Evolutionary conservation across 2,329 filamentous ascomycete genomes (phyloP).

Genomic region (Colletotrichum ledebouriae): DNA sequence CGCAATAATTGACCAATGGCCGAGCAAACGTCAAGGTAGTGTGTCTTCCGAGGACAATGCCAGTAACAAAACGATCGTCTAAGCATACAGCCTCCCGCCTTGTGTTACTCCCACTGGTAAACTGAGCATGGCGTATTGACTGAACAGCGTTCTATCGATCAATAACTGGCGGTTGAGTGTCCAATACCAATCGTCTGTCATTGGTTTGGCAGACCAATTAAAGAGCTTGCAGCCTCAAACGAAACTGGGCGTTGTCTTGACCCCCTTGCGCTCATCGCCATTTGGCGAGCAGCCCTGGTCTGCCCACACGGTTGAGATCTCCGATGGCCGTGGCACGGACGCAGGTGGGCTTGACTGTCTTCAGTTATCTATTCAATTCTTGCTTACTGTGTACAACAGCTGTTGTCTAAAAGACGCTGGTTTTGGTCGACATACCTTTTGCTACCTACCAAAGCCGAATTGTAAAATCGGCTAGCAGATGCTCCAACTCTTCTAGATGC

Average conservation of each 20-base stretch:
- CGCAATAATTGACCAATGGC: no score
- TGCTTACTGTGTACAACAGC: background rate
- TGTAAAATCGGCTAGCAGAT: background rate
- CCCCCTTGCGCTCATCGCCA: constrained; percentile 33
- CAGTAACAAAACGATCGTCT: no score
- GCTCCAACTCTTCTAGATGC: constrained; percentile 13
- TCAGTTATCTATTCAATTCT: background rate
- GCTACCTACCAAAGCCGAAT: background rate
- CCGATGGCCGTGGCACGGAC: constrained; percentile 38
- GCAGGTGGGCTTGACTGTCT: background rate
- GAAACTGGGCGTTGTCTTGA: constrained; percentile 18
- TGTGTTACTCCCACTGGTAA: background rate
- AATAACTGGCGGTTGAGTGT: background rate
- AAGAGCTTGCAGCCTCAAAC: constrained; percentile 14
- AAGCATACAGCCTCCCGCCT: background rate
- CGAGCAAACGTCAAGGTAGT: no score
- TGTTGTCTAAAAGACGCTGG: background rate
- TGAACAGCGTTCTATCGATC: no score
- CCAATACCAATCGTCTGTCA: background rate
- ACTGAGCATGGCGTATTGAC: no score
- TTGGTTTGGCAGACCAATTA: constrained; percentile 7
- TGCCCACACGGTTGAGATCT: constrained; percentile 32
- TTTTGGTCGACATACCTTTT: background rate
- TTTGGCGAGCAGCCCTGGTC: constrained; percentile 29
- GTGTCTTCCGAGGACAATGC: no score